These are phyloP conservation scores for Cytospora piceae DNA, from an alignment of 2,329 filamentous ascomycete species.

Conservation along the genomic window DNA sequence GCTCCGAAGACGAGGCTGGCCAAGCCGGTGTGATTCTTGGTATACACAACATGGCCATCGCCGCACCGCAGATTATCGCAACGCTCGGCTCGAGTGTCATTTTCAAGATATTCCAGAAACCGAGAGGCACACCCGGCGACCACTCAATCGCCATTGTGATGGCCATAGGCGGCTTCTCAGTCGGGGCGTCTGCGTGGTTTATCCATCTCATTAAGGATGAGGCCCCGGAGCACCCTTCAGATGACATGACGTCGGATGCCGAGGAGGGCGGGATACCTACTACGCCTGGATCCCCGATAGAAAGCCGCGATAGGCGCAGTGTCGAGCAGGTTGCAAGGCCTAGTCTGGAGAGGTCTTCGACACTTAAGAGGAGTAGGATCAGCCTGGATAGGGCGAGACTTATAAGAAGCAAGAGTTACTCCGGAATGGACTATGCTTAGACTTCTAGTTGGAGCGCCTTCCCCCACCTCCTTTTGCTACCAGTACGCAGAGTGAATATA, in stretches of 20 bases:
- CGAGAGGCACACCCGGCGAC: slow-evolving; percentile 81
- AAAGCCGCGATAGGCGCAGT: slow-evolving; percentile 34
- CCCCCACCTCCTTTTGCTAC: neutral
- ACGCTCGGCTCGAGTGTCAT: slow-evolving; percentile 83
- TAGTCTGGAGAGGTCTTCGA: slow-evolving; percentile 47
- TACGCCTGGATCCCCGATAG: slow-evolving; percentile 9
- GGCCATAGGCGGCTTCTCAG: slow-evolving; percentile 79
- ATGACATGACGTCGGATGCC: slow-evolving; percentile 47
- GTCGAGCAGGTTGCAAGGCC: slow-evolving; percentile 43
- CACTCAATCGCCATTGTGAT: slow-evolving; percentile 86
- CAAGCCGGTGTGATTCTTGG: slow-evolving; percentile 90
- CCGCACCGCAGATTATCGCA: slow-evolving; percentile 87
- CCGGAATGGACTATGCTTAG: slow-evolving; percentile 51
- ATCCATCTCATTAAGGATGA: slow-evolving; percentile 71
- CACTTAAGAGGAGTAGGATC: slow-evolving; percentile 34
- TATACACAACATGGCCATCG: slow-evolving; percentile 94
- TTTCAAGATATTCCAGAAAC: slow-evolving; percentile 86
- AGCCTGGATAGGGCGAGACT: slow-evolving; percentile 51
- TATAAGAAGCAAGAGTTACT: slow-evolving; percentile 55
- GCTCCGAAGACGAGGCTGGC: slow-evolving; percentile 61
- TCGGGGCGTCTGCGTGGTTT: slow-evolving; percentile 75
- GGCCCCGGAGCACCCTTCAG: slow-evolving; percentile 39
- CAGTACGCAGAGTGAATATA: neutral
- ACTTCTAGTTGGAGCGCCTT: neutral
- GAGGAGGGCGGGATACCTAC: slow-evolving; percentile 34